Percentiles rank a stretch among this genome's conserved stretches.
Conservation (phyloP, 1,284 basidiomycete species). For the Sporisorium scitamineum region DNA sequence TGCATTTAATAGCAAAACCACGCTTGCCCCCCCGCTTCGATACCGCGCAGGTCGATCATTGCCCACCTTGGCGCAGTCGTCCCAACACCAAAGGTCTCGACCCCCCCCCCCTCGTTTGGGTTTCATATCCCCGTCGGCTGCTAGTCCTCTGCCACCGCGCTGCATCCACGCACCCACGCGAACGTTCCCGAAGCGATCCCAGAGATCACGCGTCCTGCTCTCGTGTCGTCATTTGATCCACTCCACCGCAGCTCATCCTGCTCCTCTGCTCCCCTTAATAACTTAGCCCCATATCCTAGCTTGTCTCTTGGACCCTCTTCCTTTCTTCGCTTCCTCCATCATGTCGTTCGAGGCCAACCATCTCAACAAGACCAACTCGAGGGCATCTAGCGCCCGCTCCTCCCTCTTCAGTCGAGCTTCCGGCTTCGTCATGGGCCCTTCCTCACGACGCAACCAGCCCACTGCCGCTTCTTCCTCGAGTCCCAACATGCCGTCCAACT, state of each 20-base stretch:
- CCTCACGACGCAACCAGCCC: constrained; percentile 30
- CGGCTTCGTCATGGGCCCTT: constrained; percentile 35
- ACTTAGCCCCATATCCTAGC: neutral
- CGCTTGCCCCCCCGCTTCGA: no score
- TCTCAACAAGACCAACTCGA: constrained; percentile 34
- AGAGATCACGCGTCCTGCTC: constrained; percentile 9
- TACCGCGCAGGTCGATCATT: neutral
- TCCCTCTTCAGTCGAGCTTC: constrained; percentile 48
- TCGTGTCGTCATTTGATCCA: constrained; percentile 1
- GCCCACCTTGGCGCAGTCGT: neutral
- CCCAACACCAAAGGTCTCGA: neutral
- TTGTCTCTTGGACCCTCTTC: neutral
- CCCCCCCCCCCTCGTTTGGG: neutral
- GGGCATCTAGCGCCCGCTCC: constrained; percentile 38
- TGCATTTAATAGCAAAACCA: neutral
- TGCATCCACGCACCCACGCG: neutral
- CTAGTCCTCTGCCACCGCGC: neutral
- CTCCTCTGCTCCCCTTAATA: constrained; percentile 1
- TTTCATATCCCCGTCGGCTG: neutral
- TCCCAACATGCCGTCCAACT: constrained; percentile 5
- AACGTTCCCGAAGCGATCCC: constrained; percentile 6
- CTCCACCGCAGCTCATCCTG: neutral
- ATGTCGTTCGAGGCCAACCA: constrained; percentile 30
- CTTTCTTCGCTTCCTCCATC: constrained; percentile 18
- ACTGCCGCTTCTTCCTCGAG: constrained; percentile 14